These are phyloP conservation scores for Skeletonema menzelii DNA, from an alignment of 108 stramenopile species.

Conservation along the genomic window DNA sequence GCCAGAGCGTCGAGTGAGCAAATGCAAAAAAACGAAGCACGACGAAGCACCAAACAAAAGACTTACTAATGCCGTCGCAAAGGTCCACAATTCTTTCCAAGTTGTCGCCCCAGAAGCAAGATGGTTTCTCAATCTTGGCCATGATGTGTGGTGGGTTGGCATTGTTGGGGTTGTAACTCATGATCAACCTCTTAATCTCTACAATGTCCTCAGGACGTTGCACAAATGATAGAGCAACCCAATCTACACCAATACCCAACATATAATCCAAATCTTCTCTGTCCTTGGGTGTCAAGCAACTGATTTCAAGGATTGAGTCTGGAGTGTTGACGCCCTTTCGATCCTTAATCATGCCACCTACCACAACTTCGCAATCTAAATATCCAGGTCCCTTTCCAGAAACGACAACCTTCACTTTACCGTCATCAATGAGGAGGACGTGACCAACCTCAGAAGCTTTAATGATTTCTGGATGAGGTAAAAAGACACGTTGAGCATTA, in stretches of 20 bases:
- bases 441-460: slow-evolving; percentile 86
- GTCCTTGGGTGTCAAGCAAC: slow-evolving; percentile 86
- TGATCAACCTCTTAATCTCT: slow-evolving; percentile 81
- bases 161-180: slow-evolving; percentile 62
- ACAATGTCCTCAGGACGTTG: slow-evolving; percentile 88
- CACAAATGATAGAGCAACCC: slow-evolving; percentile 96
- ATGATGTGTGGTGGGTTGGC: slow-evolving; percentile 79
- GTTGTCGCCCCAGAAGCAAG: slow-evolving; percentile 28
- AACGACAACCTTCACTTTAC: slow-evolving; percentile 92
- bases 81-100: slow-evolving; percentile 73
- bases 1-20: neutral
- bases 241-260: slow-evolving; percentile 91
- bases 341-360: slow-evolving; percentile 86
- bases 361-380: slow-evolving; percentile 86
- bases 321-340: slow-evolving; percentile 91
- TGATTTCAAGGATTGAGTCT: slow-evolving; percentile 91
- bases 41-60: slow-evolving; percentile 44
- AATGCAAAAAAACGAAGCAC: neutral
- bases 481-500: slow-evolving; percentile 77
- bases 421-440: slow-evolving; percentile 91
- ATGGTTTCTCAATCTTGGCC: slow-evolving; percentile 98
- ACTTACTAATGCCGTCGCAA: slow-evolving; percentile 77
- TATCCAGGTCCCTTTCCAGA: slow-evolving; percentile 75
- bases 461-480: slow-evolving; percentile 97
- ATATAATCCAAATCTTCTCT: slow-evolving; percentile 82